phyloP scores from a whole-genome alignment of 768 basidiomycete genomes.

The Rhodotorula toruloides region DNA sequence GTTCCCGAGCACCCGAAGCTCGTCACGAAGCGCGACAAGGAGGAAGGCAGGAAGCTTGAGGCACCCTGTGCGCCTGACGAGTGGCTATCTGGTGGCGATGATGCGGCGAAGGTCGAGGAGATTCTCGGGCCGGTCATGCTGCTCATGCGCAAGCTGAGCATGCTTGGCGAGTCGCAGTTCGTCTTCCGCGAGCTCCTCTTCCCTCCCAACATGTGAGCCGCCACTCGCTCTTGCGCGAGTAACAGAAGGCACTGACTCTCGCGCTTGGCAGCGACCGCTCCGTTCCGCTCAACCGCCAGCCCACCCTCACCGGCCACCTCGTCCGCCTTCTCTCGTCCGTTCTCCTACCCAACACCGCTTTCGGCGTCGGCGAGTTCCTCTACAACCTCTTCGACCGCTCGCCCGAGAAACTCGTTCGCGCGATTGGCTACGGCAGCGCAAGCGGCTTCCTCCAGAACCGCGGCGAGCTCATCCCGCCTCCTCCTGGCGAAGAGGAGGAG shows the following conservation, averaged over 20 bases:
- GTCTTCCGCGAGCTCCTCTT: slow-evolving; percentile 60
- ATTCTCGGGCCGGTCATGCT: slow-evolving; percentile 68
- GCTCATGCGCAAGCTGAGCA: slow-evolving; percentile 58
- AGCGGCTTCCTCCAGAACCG: slow-evolving; percentile 91
- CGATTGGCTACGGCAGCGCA: slow-evolving; percentile 90
- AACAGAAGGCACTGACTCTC: not conserved
- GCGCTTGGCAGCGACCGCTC: slow-evolving; percentile 59
- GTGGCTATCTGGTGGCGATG: slow-evolving; percentile 20
- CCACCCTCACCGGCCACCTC: slow-evolving; percentile 71
- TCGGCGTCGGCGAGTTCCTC: slow-evolving; percentile 77
- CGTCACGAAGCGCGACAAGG: not conserved
- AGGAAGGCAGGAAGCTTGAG: not conserved
- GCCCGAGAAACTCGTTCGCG: slow-evolving; percentile 63
- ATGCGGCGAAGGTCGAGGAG: slow-evolving; percentile 61
- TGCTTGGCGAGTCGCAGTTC: slow-evolving; percentile 62
- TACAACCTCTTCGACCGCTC: slow-evolving; percentile 77
- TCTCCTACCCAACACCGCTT: slow-evolving; percentile 67
- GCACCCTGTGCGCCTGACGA: slow-evolving; percentile 28
- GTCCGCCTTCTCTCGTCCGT: slow-evolving; percentile 70
- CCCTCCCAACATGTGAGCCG: slow-evolving; percentile 60
- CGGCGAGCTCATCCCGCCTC: slow-evolving; percentile 63
- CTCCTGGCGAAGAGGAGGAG: not conserved
- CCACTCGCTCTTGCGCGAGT: not conserved
- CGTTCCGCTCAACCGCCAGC: slow-evolving; percentile 63
- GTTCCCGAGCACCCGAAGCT: slow-evolving; percentile 6